Conservation (phyloP, 495 filamentous ascomycete genomes). For the Trichoderma erinaceum region DNA sequence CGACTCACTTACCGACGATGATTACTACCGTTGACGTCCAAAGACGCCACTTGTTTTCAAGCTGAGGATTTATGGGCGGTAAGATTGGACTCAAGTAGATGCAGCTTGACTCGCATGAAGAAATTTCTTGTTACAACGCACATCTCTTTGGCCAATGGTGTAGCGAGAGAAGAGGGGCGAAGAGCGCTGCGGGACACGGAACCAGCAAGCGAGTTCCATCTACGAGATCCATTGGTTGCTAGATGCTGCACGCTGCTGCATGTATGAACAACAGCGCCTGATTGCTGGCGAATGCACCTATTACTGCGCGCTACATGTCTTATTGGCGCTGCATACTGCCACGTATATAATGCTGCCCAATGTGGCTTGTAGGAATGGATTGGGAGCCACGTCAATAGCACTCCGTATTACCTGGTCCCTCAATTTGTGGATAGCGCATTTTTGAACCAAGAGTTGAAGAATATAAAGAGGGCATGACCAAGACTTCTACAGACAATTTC, state of each 20-base stretch:
- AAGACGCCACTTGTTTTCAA: too few species aligned
- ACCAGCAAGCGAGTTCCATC: neutral
- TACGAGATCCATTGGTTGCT: neutral
- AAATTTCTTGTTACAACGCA: too few species aligned
- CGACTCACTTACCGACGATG: too few species aligned
- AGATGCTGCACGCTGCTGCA: conserved; percentile 1
- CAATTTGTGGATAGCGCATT: neutral
- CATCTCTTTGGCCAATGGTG: too few species aligned
- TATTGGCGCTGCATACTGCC: conserved; percentile 5
- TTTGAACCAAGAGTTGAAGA: neutral
- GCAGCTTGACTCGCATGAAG: too few species aligned
- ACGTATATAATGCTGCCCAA: conserved; percentile 1
- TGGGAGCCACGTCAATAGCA: neutral
- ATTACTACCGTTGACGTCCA: too few species aligned
- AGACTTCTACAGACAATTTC: neutral
- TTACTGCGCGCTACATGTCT: conserved; percentile 5
- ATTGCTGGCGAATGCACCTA: conserved; percentile 5
- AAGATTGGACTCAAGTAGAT: too few species aligned
- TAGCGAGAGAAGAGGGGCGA: neutral
- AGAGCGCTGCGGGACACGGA: neutral
- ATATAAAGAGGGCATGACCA: neutral
- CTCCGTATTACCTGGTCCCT: neutral
- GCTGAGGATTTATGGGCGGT: too few species aligned
- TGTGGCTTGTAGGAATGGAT: conserved; percentile 2
- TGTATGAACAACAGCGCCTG: conserved; percentile 9